phyloP scores from a whole-genome alignment of 1,284 basidiomycete species.

The Cryptococcus sp. region DNA sequence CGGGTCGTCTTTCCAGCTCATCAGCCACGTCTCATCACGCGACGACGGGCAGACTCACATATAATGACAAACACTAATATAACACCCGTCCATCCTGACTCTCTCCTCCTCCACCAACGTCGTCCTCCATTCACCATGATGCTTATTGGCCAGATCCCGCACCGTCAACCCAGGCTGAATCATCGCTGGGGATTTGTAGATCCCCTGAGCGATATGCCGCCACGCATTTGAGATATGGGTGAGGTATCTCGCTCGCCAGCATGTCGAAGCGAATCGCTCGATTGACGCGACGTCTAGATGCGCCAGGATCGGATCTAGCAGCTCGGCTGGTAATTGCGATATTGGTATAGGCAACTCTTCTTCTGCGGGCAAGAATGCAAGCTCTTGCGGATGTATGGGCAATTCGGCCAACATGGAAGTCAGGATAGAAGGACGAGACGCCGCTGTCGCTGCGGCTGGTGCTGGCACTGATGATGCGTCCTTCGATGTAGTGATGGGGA shows the following conservation, averaged over 20 bases:
- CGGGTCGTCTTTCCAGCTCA: constrained; percentile 62
- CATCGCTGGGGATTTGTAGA: constrained; percentile 66
- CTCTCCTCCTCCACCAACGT: constrained; percentile 79
- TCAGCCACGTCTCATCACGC: constrained; percentile 4
- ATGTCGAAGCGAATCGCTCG: constrained; percentile 72
- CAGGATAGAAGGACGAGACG: constrained; percentile 17
- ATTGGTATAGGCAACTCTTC: constrained; percentile 64
- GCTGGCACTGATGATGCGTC: background rate
- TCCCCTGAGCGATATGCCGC: constrained; percentile 58
- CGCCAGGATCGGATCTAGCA: constrained; percentile 66
- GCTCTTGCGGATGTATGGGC: constrained; percentile 21
- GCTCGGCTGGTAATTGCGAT: constrained; percentile 68
- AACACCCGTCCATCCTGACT: constrained; percentile 79
- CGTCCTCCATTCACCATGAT: constrained; percentile 68
- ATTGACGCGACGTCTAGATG: constrained; percentile 64
- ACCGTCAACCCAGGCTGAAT: constrained; percentile 26
- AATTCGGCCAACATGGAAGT: constrained; percentile 19
- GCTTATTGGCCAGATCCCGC: constrained; percentile 57
- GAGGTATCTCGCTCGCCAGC: constrained; percentile 70
- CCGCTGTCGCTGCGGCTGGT: background rate
- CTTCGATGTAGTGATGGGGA: background rate
- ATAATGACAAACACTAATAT: constrained; percentile 81
- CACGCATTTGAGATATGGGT: constrained; percentile 69
- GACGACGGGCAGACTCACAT: constrained; percentile 50
- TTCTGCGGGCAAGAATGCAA: constrained; percentile 68